Evolutionary conservation across 768 basidiomycete genomes (phyloP), one percentile per base, ranked within the genome.

Genomic region (Kwoniella dejecticola): DNA sequence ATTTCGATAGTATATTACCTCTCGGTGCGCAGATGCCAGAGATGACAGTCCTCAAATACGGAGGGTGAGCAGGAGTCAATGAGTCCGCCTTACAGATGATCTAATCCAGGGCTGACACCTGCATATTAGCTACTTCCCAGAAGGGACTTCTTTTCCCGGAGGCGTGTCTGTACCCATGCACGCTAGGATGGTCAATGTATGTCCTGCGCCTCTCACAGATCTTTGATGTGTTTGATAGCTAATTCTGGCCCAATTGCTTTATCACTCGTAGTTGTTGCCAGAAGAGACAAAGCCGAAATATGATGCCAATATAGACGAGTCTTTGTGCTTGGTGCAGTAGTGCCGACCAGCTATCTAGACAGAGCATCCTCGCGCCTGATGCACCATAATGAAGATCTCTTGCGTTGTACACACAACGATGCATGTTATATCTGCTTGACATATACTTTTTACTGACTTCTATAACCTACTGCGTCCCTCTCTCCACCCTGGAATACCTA

Each of bases 31-130:
- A 71, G 11, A 65, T 79, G 44, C 74, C 70, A 13, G 54, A 69
- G 30, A 72, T 71, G 67, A 77, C 76, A 17, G 74, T 79, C 6
- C 52, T 79, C 30, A 74, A 77, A 47, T 79, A 79, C 41, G 77
- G 77, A 24, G 77, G 76, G 69, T 57, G 40, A 57, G 60, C 52
- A 8, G 11, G n/a, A 33, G 19, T 49, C n/a, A 3, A 48, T 40
- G 6, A n/a, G n/a, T n/a, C n/a, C n/a, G n/a, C n/a, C n/a, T n/a
- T n/a, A n/a, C n/a, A n/a, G 33, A 36, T 15, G 15, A 36, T 7
- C 33, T 36, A 36, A 36, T 36, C 7, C 15, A 15, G 7, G 15
- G 7, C 7, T 36, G 33, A 36, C 15, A 36, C 33, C 15, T 30
- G 7, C 17, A 42, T 36, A 40, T 8, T 29, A 71, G 72, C 4